Conservation (phyloP, 2,329 filamentous ascomycete species). For the Sarocladium oryzae region DNA sequence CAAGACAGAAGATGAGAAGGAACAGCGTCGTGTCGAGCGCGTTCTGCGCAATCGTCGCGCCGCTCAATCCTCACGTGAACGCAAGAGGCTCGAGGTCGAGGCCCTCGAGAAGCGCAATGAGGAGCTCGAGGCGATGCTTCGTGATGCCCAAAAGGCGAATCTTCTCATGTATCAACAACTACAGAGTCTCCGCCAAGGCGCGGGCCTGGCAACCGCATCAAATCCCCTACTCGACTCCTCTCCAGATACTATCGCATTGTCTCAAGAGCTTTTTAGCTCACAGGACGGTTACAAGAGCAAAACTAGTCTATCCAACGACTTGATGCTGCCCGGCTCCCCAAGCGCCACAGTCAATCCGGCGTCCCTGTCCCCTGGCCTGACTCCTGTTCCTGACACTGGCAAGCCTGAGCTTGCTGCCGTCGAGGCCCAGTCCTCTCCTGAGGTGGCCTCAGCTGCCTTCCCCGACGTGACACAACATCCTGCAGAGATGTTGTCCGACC, state of each 20-base stretch:
- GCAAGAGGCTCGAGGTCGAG: constrained; percentile 84
- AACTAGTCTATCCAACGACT: not conserved
- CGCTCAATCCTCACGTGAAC: constrained; percentile 91
- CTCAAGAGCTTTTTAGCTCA: constrained; percentile 50
- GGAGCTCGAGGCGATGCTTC: constrained; percentile 58
- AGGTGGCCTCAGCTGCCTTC: constrained; percentile 37
- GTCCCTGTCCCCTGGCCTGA: constrained; percentile 47
- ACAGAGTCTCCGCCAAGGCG: constrained; percentile 34
- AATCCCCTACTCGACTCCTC: constrained; percentile 36
- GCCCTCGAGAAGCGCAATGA: constrained; percentile 71
- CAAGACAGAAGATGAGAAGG: constrained; percentile 98
- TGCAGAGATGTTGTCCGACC: constrained; percentile 99
- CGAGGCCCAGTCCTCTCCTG: constrained; percentile 18
- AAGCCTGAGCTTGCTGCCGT: constrained; percentile 6
- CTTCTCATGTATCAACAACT: constrained; percentile 4
- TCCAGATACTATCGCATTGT: constrained; percentile 46
- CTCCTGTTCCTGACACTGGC: constrained; percentile 37
- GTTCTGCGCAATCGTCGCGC: constrained; percentile 94
- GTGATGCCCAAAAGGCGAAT: constrained; percentile 47
- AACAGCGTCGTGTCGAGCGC: constrained; percentile 93
- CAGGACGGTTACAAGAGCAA: constrained; percentile 30
- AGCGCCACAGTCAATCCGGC: constrained; percentile 51
- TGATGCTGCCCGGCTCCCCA: not conserved
- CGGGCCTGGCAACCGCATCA: constrained; percentile 29
- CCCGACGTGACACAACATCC: constrained; percentile 99